phyloP scores from a whole-genome alignment of 495 filamentous ascomycete species.

The Xylaria scruposa region DNA sequence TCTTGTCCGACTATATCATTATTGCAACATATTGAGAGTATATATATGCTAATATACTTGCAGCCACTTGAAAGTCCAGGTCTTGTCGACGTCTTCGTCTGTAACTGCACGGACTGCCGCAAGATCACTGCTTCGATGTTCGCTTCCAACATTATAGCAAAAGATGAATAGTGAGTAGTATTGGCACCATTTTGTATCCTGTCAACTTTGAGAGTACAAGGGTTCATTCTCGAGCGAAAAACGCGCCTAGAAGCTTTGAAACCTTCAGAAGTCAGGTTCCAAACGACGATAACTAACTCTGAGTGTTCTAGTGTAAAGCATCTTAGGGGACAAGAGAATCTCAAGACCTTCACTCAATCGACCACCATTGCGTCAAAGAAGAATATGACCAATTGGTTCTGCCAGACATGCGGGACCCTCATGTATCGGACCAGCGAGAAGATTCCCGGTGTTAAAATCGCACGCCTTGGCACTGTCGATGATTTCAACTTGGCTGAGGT shows the following conservation, averaged over 20 bases:
- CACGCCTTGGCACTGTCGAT: constrained; percentile 62
- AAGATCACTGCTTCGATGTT: constrained; percentile 67
- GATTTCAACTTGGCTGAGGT: constrained; percentile 58
- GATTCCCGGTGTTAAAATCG: constrained; percentile 49
- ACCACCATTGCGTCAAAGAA: constrained; percentile 50
- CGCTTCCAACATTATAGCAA: constrained; percentile 61
- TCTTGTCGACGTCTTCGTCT: constrained; percentile 58
- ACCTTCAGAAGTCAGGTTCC: background rate
- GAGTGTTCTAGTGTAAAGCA: constrained; percentile 41
- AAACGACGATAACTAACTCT: background rate
- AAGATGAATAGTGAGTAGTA: constrained; percentile 33
- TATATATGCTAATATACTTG: background rate
- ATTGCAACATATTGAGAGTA: background rate
- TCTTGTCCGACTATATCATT: background rate
- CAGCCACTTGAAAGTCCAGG: constrained; percentile 52
- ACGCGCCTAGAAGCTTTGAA: background rate
- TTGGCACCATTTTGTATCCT: no score
- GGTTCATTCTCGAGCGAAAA: background rate
- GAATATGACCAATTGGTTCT: constrained; percentile 63
- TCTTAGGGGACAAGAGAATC: constrained; percentile 53
- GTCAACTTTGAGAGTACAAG: no score
- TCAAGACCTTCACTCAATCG: constrained; percentile 49
- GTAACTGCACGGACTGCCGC: constrained; percentile 64
- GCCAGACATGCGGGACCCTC: constrained; percentile 58
- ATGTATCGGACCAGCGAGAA: constrained; percentile 55